Percentiles rank a stretch among this genome's conserved stretches.
Conservation (phyloP, 2,329 filamentous ascomycete species). For the Dactylonectria macrodidyma region DNA sequence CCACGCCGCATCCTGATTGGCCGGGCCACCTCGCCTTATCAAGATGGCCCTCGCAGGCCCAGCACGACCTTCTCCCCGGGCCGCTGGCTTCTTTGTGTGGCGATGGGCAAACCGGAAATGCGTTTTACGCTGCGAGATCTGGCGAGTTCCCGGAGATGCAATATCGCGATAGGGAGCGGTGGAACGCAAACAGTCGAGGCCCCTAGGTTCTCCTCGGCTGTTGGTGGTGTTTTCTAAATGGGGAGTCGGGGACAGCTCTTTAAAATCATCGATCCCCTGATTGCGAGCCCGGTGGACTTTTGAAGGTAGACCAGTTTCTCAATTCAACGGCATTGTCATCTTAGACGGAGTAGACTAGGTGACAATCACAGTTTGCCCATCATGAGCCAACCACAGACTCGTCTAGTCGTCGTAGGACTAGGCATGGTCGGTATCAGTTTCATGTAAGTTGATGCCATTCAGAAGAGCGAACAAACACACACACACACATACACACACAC, state of each 20-base stretch:
- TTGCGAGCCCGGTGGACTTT: background rate
- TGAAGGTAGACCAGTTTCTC: background rate
- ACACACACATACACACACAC: too few relatives aligned
- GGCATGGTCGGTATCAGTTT: constrained; percentile 95
- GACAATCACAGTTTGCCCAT: constrained; percentile 15
- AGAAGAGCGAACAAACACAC: too few relatives aligned
- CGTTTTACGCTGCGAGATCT: constrained; percentile 32
- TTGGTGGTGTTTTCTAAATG: too few relatives aligned
- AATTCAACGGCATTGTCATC: background rate
- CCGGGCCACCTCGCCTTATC: constrained; percentile 36
- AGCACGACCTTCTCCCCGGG: constrained; percentile 13
- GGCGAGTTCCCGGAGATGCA: constrained; percentile 41
- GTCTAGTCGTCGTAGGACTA: constrained; percentile 86
- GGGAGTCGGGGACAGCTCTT: constrained; percentile 10
- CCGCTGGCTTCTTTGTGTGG: constrained; percentile 29
- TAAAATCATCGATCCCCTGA: constrained; percentile 36
- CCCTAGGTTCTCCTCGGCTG: constrained; percentile 4
- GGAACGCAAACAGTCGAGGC: constrained; percentile 28
- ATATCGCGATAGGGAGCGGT: constrained; percentile 39
- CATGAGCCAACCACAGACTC: constrained; percentile 62
- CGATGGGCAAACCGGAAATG: constrained; percentile 40
- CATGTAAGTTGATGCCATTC: constrained; percentile 75
- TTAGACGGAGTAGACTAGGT: constrained; percentile 1
- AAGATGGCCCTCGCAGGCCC: constrained; percentile 31
- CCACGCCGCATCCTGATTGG: constrained; percentile 36